Percentiles rank a stretch among this genome's conserved stretches.
Evolutionary conservation across 148 eudicot genomes (phyloP).

Genomic region (Rheum nobile): DNA sequence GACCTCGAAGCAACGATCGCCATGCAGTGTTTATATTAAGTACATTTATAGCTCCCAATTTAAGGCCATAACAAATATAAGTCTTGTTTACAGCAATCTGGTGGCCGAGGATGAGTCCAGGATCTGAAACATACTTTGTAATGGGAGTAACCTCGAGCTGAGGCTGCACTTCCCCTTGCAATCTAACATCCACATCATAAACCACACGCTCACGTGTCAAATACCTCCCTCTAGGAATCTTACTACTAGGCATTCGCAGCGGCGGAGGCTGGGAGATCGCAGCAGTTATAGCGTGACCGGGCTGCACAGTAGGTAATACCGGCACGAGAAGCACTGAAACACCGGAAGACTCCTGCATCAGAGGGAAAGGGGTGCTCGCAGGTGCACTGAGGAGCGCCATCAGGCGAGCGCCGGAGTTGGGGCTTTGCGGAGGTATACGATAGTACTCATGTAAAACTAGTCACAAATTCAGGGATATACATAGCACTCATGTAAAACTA

Average conservation of each 20-base stretch:
- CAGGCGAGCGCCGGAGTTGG: conserved; percentile 24
- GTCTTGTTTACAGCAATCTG: conserved; percentile 90
- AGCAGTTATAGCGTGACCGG: conserved; percentile 13
- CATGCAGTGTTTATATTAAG: conserved; percentile 85
- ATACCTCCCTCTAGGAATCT: conserved; percentile 74
- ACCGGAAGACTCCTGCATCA: conserved; percentile 19
- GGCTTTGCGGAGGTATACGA: background rate
- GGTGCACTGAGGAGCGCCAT: conserved; percentile 68
- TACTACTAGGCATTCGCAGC: conserved; percentile 63
- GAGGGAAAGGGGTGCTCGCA: conserved; percentile 18
- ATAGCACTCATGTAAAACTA: too few relatives aligned
- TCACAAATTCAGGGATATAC: too few relatives aligned
- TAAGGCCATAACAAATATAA: conserved; percentile 88
- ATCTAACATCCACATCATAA: conserved; percentile 67
- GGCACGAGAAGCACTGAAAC: conserved; percentile 20
- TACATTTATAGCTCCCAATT: conserved; percentile 75
- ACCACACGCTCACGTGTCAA: conserved; percentile 43
- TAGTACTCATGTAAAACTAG: too few relatives aligned
- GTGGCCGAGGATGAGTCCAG: conserved; percentile 67
- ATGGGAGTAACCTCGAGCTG: conserved; percentile 95
- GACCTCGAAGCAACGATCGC: conserved; percentile 81
- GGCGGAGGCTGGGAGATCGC: conserved; percentile 24
- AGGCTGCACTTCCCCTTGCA: conserved; percentile 86
- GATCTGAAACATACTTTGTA: conserved; percentile 86
- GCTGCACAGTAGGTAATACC: conserved; percentile 13